phyloP scores from a whole-genome alignment of 1,284 basidiomycete species.

The Lentinula novae-zelandiae region DNA sequence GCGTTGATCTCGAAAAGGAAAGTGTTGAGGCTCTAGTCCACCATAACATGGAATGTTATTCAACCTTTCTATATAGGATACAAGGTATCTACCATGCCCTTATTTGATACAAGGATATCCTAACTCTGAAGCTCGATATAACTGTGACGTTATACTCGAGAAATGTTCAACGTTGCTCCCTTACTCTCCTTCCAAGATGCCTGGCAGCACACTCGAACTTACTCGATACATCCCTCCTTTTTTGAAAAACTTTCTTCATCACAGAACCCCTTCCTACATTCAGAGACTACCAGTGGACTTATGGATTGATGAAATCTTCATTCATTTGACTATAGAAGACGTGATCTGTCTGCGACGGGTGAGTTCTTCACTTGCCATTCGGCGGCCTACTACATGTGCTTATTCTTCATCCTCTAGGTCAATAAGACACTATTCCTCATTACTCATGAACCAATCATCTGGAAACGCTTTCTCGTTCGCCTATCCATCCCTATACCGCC shows the following conservation, averaged over 20 bases:
- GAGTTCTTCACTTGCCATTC: slow-evolving; percentile 17
- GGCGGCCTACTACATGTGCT: background rate
- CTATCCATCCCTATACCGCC: slow-evolving; percentile 58
- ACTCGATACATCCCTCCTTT: slow-evolving; percentile 7
- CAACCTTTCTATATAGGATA: background rate
- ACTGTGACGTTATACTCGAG: background rate
- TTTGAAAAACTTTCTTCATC: slow-evolving; percentile 3
- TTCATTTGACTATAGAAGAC: slow-evolving; percentile 48
- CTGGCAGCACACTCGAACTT: background rate
- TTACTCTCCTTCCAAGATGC: background rate
- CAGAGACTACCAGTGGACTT: slow-evolving; percentile 34
- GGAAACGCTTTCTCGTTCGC: slow-evolving; percentile 58
- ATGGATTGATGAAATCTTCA: slow-evolving; percentile 46
- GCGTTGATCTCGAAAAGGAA: background rate
- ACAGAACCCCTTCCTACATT: background rate
- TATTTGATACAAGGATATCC: background rate
- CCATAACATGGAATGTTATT: background rate
- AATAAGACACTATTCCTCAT: slow-evolving; percentile 53
- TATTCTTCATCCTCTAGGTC: slow-evolving; percentile 33
- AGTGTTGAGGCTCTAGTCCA: background rate
- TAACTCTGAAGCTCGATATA: background rate
- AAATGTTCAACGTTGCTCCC: background rate
- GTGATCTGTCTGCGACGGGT: slow-evolving; percentile 51
- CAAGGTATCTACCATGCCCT: background rate
- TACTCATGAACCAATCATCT: slow-evolving; percentile 64